Evolutionary conservation across 2,329 filamentous ascomycete species (phyloP), one percentile per base, ranked within the genome.

Genomic region (Graphiopsis chlorocephala): DNA sequence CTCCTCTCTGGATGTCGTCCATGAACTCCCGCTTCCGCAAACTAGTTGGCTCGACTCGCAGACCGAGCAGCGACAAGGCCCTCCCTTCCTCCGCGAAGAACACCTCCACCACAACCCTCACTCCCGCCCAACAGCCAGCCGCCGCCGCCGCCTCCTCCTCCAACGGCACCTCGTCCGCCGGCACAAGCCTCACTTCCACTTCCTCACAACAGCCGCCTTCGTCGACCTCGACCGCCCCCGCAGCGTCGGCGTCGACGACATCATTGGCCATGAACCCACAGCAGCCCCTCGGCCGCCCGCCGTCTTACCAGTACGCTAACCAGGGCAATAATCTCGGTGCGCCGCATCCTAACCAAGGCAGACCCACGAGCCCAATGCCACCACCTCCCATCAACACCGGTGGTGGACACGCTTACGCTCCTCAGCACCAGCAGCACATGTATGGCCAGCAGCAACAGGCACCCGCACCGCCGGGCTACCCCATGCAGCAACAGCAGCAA

Each of bases 41-140:
- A 84, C 85, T 92, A 82, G 89, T 90, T 81, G 90, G 91, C 84
- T 89, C 89, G 81, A 91, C 90, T 86, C 88, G 90, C 80, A 90
- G 88, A 83, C 83, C 83, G 72, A 83, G 82, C 77, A 82, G 78
- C 76, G 81, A 90, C 90, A 87, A 87, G 88, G 80, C 90, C 81
- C 48, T 55, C 33, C 58, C 47, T 29, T 33, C 45, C 25, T 15
- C 59, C 48, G 29, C 48, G 72, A 82, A 82, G 75, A 81, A 78
- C 75, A 76, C 73, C 68, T 74, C 68, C 70, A 74, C 72, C 68
- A 75, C 75, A 67, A 77, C 75, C 70, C 75, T 78, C 65, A 76
- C 78, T 66, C 38, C 38, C 38, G 38, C 38, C 38, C 38, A 45
- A 10, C 38, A 45, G 10, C 75, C 76, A 57, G 75, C 77, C 63